Percentiles rank a stretch among this genome's conserved stretches.
phyloP scores from a whole-genome alignment of 1,284 basidiomycete species.

The Phenoliferia sp. region DNA sequence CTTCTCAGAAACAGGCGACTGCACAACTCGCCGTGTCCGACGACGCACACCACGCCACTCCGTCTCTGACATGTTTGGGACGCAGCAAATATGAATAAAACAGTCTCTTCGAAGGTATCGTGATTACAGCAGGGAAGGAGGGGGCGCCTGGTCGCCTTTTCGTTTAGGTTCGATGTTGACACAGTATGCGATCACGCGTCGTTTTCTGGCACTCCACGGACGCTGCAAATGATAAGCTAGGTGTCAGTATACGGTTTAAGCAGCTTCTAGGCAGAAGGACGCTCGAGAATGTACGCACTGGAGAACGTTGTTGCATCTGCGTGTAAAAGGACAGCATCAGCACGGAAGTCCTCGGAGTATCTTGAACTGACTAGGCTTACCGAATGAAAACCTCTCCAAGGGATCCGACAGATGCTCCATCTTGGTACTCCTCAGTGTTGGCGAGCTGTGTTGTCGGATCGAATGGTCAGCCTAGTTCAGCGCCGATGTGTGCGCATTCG shows the following conservation, averaged over 20 bases:
- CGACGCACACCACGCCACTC: too few relatives aligned
- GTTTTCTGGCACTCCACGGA: background rate
- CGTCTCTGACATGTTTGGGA: too few relatives aligned
- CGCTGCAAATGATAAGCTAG: background rate
- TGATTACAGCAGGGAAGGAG: background rate
- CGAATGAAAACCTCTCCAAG: conserved; percentile 98
- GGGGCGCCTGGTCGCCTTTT: background rate
- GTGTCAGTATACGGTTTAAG: background rate
- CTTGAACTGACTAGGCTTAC: conserved; percentile 48
- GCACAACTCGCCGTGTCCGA: too few relatives aligned
- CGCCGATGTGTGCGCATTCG: background rate
- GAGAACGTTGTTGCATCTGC: conserved; percentile 34
- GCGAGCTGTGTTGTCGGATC: conserved; percentile 60
- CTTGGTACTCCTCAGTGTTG: conserved; percentile 97
- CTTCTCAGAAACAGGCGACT: too few relatives aligned
- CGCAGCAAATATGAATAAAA: too few relatives aligned
- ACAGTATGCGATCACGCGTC: background rate
- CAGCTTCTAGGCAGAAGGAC: background rate
- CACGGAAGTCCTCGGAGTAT: background rate
- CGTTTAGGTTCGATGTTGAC: background rate
- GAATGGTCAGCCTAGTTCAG: background rate
- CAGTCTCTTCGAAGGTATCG: background rate
- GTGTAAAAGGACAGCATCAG: background rate
- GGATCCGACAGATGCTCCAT: conserved; percentile 90
- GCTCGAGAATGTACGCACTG: conserved; percentile 16